Evolutionary conservation across 2,329 filamentous ascomycete genomes (phyloP).

Genomic region (Apiospora aurea): DNA sequence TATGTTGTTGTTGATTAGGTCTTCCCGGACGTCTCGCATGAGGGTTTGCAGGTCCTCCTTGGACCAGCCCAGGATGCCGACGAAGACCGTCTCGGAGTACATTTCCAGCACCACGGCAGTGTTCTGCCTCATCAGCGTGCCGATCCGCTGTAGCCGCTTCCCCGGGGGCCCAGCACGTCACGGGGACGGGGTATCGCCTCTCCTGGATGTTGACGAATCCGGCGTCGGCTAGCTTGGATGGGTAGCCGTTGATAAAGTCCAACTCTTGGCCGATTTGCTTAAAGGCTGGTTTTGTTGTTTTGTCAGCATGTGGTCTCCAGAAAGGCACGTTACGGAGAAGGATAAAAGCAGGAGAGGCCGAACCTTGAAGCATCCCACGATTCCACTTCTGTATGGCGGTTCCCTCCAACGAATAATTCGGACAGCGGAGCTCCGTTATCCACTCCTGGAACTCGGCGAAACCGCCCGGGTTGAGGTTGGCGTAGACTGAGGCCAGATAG

Average conservation of each 20-base stretch:
- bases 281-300: slow-evolving; percentile 25
- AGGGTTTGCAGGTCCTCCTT: not conserved
- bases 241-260: not conserved
- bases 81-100: not conserved
- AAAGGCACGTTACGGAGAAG: no score
- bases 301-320: no score
- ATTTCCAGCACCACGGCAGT: not conserved
- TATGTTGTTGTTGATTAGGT: not conserved
- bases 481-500: slow-evolving; percentile 39
- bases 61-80: not conserved
- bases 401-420: slow-evolving; percentile 40
- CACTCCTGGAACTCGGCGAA: slow-evolving; percentile 47
- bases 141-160: slow-evolving; percentile 38
- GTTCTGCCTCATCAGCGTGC: slow-evolving; percentile 40
- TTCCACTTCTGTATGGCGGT: slow-evolving; percentile 34
- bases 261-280: slow-evolving; percentile 35
- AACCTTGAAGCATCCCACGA: not conserved
- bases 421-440: slow-evolving; percentile 41
- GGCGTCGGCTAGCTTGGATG: slow-evolving; percentile 14
- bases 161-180: slow-evolving; percentile 41
- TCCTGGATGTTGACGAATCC: slow-evolving; percentile 34
- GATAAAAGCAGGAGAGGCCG: no score
- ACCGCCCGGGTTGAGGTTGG: slow-evolving; percentile 43
- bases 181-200: slow-evolving; percentile 35
- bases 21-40: not conserved